These are phyloP conservation scores for Leishmania guyanensis DNA, from an alignment of 208 protist species.

Conservation along the genomic window DNA sequence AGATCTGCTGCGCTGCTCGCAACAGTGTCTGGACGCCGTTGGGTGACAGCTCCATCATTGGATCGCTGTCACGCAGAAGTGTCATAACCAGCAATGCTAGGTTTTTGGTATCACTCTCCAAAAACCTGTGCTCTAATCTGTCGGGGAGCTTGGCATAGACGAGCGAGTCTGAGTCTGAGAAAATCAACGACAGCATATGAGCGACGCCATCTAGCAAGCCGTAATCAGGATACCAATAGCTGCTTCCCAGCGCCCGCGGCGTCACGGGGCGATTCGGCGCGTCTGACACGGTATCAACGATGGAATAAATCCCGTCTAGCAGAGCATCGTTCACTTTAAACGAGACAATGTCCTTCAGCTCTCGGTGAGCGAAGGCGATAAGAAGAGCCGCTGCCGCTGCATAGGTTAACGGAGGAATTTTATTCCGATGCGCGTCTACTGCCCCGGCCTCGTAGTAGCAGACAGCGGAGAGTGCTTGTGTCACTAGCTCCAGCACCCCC, in stretches of 20 bases:
- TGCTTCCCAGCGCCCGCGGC: slow-evolving; percentile 74
- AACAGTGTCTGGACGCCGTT: slow-evolving; percentile 80
- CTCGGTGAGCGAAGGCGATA: slow-evolving; percentile 78
- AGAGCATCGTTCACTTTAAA: slow-evolving; percentile 61
- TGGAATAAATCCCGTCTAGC: slow-evolving; percentile 47
- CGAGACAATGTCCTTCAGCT: slow-evolving; percentile 82
- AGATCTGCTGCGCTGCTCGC: slow-evolving; percentile 68
- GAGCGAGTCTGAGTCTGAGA: slow-evolving; percentile 71
- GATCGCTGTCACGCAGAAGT: slow-evolving; percentile 76
- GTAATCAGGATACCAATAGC: slow-evolving; percentile 88
- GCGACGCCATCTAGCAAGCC: slow-evolving; percentile 89
- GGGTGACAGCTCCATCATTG: slow-evolving; percentile 73
- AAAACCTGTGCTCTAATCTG: slow-evolving; percentile 35
- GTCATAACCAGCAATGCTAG: slow-evolving; percentile 56
- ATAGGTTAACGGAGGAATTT: slow-evolving; percentile 57
- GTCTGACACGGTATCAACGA: slow-evolving; percentile 43
- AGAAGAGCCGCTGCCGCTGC: slow-evolving; percentile 73
- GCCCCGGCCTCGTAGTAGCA: slow-evolving; percentile 54
- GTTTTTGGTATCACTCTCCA: slow-evolving; percentile 58
- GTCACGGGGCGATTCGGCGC: slow-evolving; percentile 39
- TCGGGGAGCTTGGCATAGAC: slow-evolving; percentile 49
- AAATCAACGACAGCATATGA: slow-evolving; percentile 88
- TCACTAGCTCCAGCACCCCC: slow-evolving; percentile 64
- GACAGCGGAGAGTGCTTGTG: slow-evolving; percentile 57
- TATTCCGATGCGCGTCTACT: slow-evolving; percentile 25